Percentiles rank a stretch among this genome's conserved stretches.
These are phyloP conservation scores for Rhynchosporium graminicola DNA, from an alignment of 2,329 filamentous ascomycete species.

Conservation along the genomic window DNA sequence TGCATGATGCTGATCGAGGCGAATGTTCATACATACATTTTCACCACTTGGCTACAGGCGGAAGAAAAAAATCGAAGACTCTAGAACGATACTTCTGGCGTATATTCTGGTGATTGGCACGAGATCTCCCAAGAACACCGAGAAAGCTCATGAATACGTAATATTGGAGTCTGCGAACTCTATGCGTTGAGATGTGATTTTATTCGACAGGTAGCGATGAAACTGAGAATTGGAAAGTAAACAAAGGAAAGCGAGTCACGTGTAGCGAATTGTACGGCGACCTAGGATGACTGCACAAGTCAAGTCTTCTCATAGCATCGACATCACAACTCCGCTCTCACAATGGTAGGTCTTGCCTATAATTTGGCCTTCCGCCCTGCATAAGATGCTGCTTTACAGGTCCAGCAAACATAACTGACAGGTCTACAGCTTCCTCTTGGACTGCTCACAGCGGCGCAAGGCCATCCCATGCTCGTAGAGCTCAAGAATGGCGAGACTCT, in stretches of 20 bases:
- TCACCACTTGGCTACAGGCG: no score
- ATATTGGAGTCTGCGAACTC: no score
- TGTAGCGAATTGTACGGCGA: constrained; percentile 1
- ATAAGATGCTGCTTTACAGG: neutral
- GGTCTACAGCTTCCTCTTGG: constrained; percentile 65
- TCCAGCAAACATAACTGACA: neutral
- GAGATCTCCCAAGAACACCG: neutral
- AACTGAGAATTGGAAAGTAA: neutral
- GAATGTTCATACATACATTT: no score
- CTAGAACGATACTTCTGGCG: no score
- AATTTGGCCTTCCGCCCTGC: no score
- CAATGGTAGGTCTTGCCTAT: neutral
- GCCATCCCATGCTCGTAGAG: constrained; percentile 96
- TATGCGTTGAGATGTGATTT: no score
- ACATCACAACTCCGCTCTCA: neutral
- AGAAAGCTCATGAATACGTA: no score
- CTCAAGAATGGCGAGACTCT: constrained; percentile 97
- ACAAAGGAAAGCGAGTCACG: neutral
- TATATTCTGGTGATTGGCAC: no score
- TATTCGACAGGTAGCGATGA: no score
- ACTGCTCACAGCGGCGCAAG: constrained; percentile 91
- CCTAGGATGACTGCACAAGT: neutral
- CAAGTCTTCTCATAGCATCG: neutral
- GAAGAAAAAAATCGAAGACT: no score
- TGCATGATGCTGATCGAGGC: no score